A percentile compares a stretch with the other conserved stretches of the same genome.
phyloP scores from a whole-genome alignment of 2,329 filamentous ascomycete species.

The Zymoseptoria crescenta region DNA sequence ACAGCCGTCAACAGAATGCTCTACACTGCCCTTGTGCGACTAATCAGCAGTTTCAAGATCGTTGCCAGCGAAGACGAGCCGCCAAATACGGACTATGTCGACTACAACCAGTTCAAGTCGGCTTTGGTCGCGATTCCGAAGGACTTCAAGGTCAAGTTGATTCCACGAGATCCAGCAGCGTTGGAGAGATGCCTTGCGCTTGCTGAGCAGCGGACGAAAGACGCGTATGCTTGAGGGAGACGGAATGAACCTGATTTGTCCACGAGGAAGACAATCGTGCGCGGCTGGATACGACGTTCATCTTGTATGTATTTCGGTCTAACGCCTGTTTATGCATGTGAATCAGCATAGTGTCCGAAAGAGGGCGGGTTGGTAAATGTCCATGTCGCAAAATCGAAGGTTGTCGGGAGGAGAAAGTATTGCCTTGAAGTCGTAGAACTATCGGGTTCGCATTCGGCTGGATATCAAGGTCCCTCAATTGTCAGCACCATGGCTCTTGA shows the following conservation, averaged over 20 bases:
- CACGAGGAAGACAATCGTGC: no score
- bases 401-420: no score
- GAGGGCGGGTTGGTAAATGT: no score
- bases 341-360: no score
- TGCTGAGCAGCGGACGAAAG: conserved; percentile 41
- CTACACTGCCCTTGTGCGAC: conserved; percentile 43
- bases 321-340: no score
- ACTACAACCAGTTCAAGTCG: conserved; percentile 54
- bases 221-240: conserved; percentile 36
- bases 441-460: no score
- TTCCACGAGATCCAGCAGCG: conserved; percentile 40
- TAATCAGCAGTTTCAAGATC: conserved; percentile 44
- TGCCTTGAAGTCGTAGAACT: no score
- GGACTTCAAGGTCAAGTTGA: conserved; percentile 51
- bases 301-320: no score
- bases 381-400: no score
- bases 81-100: conserved; percentile 55
- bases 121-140: conserved; percentile 53
- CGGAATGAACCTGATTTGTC: not conserved
- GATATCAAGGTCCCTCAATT: no score
- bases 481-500: no score
- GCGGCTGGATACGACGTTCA: no score
- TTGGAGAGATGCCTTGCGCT: conserved; percentile 36
- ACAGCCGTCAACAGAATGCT: conserved; percentile 31
- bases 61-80: conserved; percentile 43